A percentile compares a stretch with the other conserved stretches of the same genome.
These are phyloP conservation scores for Didymella keratinophila DNA, from an alignment of 2,329 filamentous ascomycete species.

Conservation along the genomic window DNA sequence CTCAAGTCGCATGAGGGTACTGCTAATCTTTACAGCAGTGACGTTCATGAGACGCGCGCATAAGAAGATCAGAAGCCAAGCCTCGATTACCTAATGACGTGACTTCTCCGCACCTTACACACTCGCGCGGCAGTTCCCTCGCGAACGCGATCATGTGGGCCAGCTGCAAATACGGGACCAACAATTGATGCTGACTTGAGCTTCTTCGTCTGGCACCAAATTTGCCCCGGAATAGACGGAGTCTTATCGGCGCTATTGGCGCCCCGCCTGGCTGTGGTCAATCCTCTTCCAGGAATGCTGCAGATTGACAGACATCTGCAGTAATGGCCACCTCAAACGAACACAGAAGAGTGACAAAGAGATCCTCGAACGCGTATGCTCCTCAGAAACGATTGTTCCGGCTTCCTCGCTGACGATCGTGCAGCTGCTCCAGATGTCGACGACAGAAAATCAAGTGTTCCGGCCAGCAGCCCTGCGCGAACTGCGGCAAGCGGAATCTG, in stretches of 20 bases:
- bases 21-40: not conserved
- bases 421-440: slow-evolving; percentile 41
- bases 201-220: slow-evolving; percentile 2
- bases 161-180: not conserved
- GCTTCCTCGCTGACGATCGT: not conserved
- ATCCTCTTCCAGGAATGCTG: slow-evolving; percentile 3
- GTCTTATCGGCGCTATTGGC: slow-evolving; percentile 16
- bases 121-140: slow-evolving; percentile 5
- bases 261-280: slow-evolving; percentile 8
- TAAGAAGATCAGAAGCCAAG: not conserved
- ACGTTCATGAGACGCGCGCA: not conserved
- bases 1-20: not conserved
- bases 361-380: slow-evolving; percentile 36
- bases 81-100: slow-evolving; percentile 10
- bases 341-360: slow-evolving; percentile 34
- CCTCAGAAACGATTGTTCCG: not conserved
- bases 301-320: slow-evolving; percentile 9
- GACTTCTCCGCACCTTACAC: slow-evolving; percentile 11
- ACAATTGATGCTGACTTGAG: slow-evolving; percentile 2
- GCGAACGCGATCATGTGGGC: slow-evolving; percentile 1
- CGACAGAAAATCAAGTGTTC: slow-evolving; percentile 46
- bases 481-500: slow-evolving; percentile 38
- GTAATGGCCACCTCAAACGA: slow-evolving; percentile 34
- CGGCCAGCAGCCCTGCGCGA: slow-evolving; percentile 41
- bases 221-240: slow-evolving; percentile 8